A percentile compares a stretch with the other conserved stretches of the same genome.
phyloP scores from a whole-genome alignment of 371 early-diverging fungal genomes.

The Mortierella sp. region DNA sequence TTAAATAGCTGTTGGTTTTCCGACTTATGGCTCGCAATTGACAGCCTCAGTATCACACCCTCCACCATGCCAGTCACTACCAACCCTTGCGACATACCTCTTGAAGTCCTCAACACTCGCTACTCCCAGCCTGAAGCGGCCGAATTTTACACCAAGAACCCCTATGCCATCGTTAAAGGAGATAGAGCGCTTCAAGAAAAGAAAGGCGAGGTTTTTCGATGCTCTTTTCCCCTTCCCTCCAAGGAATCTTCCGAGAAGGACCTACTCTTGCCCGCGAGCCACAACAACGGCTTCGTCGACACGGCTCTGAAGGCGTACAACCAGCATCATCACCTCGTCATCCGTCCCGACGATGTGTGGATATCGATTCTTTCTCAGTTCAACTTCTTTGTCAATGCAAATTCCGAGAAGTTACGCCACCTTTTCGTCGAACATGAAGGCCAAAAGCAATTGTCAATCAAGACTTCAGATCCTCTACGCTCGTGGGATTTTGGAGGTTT shows the following conservation, averaged over 20 bases:
- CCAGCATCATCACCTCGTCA: too few species aligned
- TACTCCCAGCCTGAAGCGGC: too few species aligned
- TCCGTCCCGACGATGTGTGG: too few species aligned
- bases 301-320: too few species aligned
- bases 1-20: conserved; percentile 4
- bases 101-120: too few species aligned
- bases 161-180: too few species aligned
- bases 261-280: not conserved
- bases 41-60: too few species aligned
- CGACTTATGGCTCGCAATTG: conserved; percentile 1
- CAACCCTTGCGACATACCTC: too few species aligned
- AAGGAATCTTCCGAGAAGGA: conserved; percentile 5
- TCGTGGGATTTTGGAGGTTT: conserved; percentile 10
- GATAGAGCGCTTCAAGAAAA: conserved; percentile 2
- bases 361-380: conserved; percentile 35
- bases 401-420: conserved; percentile 25
- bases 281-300: too few species aligned
- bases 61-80: too few species aligned
- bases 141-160: too few species aligned
- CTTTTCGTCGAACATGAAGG: conserved; percentile 36
- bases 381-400: conserved; percentile 23
- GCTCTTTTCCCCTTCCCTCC: conserved; percentile 10
- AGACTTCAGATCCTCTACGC: conserved; percentile 6
- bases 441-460: conserved; percentile 20
- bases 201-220: conserved; percentile 4